phyloP scores from a whole-genome alignment of 495 filamentous ascomycete species.

The Hyphodiscus hymeniophilus region DNA sequence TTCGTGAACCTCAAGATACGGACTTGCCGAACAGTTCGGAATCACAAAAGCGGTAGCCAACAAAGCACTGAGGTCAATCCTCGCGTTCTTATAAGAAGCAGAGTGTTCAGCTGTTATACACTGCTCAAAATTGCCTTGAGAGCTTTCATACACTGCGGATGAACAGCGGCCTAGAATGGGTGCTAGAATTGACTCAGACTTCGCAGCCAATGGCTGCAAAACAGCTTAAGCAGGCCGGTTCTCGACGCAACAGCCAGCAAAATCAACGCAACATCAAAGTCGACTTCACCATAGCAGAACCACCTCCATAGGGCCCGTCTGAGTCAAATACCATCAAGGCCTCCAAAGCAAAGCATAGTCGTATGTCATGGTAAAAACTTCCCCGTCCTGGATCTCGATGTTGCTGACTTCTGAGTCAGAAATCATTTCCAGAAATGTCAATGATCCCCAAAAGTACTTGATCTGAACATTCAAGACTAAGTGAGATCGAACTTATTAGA shows the following conservation, averaged over 20 bases:
- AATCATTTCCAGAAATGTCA: slow-evolving; percentile 14
- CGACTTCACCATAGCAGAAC: slow-evolving; percentile 36
- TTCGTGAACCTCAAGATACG: too few species aligned
- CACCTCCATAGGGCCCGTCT: slow-evolving; percentile 25
- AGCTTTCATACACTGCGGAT: slow-evolving; percentile 37
- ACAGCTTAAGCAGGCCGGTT: slow-evolving; percentile 30
- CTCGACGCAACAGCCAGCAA: slow-evolving; percentile 27
- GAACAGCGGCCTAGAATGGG: slow-evolving; percentile 37
- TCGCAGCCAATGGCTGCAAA: slow-evolving; percentile 38
- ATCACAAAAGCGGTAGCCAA: too few species aligned
- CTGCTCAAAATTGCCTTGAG: slow-evolving; percentile 30
- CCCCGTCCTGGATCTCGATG: neutral
- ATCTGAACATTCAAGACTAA: slow-evolving; percentile 21
- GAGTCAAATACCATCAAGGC: slow-evolving; percentile 28
- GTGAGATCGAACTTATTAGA: neutral
- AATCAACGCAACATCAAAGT: slow-evolving; percentile 27
- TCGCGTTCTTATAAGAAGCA: too few species aligned
- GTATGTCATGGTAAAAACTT: slow-evolving; percentile 37
- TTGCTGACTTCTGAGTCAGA: slow-evolving; percentile 1
- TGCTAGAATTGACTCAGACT: slow-evolving; percentile 24
- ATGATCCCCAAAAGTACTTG: slow-evolving; percentile 24
- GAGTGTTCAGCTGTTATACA: neutral
- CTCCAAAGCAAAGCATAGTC: slow-evolving; percentile 36
- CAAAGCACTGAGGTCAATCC: too few species aligned
- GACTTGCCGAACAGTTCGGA: too few species aligned